Conservation (phyloP, 495 filamentous ascomycete species). For the Penicillium alfredii region DNA sequence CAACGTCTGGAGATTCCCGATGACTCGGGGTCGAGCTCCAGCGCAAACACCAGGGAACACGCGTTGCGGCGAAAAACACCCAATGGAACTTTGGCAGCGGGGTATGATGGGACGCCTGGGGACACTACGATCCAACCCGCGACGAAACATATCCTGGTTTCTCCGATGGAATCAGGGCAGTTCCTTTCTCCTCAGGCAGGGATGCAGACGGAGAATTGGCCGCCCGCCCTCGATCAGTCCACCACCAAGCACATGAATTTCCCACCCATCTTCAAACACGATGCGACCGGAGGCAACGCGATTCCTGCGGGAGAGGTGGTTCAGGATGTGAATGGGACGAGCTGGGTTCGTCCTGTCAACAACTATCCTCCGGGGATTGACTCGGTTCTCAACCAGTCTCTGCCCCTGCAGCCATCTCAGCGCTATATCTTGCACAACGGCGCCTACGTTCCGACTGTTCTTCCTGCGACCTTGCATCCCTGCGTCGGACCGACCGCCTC, state of each 20-base stretch:
- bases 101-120: slow-evolving; percentile 81
- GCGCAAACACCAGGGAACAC: slow-evolving; percentile 52
- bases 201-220: slow-evolving; percentile 29
- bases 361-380: slow-evolving; percentile 42
- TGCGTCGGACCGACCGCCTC: slow-evolving; percentile 66
- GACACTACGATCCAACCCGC: slow-evolving; percentile 72
- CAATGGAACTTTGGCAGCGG: slow-evolving; percentile 84
- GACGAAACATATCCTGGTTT: slow-evolving; percentile 83
- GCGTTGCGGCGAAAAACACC: slow-evolving; percentile 89
- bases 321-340: slow-evolving; percentile 32
- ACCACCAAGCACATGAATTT: slow-evolving; percentile 35
- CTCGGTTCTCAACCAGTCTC: slow-evolving; percentile 45
- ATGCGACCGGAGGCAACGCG: slow-evolving; percentile 18
- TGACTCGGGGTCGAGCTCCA: slow-evolving; percentile 17
- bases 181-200: slow-evolving; percentile 25
- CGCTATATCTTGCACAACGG: slow-evolving; percentile 41
- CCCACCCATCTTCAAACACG: slow-evolving; percentile 39
- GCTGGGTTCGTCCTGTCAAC: slow-evolving; percentile 43
- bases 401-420: slow-evolving; percentile 35
- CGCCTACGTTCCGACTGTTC: slow-evolving; percentile 56
- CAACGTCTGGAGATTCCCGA: slow-evolving; percentile 34
- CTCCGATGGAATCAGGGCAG: slow-evolving; percentile 43
- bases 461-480: slow-evolving; percentile 67
- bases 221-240: slow-evolving; percentile 23
- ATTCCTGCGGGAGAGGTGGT: slow-evolving; percentile 25